phyloP scores from a whole-genome alignment of 352 stramenopile genomes.

The Phytopythium montanum region DNA sequence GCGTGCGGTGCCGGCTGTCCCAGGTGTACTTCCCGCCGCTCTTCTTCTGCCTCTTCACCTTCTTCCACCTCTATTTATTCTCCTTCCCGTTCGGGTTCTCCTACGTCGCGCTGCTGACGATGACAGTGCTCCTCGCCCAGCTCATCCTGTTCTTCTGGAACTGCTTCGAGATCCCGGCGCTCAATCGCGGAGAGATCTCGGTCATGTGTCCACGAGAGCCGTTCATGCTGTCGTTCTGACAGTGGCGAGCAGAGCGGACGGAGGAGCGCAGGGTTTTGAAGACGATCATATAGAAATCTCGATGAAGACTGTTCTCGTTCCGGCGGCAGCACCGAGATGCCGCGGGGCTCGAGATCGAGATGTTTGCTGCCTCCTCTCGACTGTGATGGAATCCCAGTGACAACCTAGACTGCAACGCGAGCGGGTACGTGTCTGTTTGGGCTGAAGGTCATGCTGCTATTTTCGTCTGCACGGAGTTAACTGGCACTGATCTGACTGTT shows the following conservation, averaged over 20 bases:
- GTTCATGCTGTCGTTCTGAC: slow-evolving; percentile 20
- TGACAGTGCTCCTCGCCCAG: slow-evolving; percentile 35
- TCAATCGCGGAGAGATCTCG: slow-evolving; percentile 43
- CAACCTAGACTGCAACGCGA: not conserved
- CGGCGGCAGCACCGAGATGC: not conserved
- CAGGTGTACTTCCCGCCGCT: slow-evolving; percentile 85
- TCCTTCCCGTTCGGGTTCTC: slow-evolving; percentile 92
- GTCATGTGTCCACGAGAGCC: slow-evolving; percentile 20
- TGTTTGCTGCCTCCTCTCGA: not conserved
- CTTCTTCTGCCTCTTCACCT: slow-evolving; percentile 93
- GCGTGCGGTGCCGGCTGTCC: slow-evolving; percentile 64
- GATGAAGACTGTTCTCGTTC: not conserved
- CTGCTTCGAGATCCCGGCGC: slow-evolving; percentile 59
- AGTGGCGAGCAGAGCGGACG: not conserved
- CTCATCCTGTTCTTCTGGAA: slow-evolving; percentile 74
- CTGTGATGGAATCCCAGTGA: not conserved
- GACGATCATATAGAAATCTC: not conserved
- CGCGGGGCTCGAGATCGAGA: not conserved
- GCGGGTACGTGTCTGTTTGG: not conserved
- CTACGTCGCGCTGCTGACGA: slow-evolving; percentile 74
- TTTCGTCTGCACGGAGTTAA: not conserved
- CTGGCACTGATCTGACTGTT: not conserved
- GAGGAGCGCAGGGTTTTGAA: not conserved
- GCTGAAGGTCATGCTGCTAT: not conserved
- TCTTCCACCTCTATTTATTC: slow-evolving; percentile 96